phyloP scores from a whole-genome alignment of 2,329 filamentous ascomycete species.

The Fusarium neocosmosporiellum region DNA sequence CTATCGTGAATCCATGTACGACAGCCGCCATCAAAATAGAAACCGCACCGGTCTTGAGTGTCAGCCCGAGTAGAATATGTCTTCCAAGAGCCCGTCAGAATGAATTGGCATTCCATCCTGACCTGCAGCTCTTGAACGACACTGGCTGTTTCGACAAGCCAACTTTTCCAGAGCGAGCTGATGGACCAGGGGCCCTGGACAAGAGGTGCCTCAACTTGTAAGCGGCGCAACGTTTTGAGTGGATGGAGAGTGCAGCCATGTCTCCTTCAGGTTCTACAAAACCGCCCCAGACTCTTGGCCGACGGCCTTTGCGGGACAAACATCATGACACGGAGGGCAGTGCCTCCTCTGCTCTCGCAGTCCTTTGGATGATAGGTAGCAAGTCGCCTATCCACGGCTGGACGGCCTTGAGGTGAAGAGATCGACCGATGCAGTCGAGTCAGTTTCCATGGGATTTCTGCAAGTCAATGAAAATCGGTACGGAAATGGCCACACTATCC shows the following conservation, averaged over 20 bases:
- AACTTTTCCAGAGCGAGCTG: neutral
- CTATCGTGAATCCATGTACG: constrained; percentile 3
- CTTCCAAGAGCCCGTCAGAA: neutral
- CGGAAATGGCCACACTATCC: constrained; percentile 6
- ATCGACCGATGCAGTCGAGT: constrained; percentile 8
- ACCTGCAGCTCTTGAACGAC: constrained; percentile 3
- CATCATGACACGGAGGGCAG: constrained; percentile 30
- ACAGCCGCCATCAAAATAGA: constrained; percentile 14
- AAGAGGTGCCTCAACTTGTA: constrained; percentile 10
- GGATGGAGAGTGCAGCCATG: constrained; percentile 33
- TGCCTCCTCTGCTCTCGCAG: constrained; percentile 17
- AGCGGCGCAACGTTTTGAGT: constrained; percentile 22
- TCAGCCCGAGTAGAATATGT: neutral
- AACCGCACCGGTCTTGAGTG: neutral
- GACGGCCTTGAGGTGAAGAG: constrained; percentile 5
- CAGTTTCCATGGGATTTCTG: constrained; percentile 8
- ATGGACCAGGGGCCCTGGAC: constrained; percentile 1
- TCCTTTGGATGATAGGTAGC: constrained; percentile 1
- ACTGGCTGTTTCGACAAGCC: constrained; percentile 1
- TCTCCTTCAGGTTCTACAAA: constrained; percentile 25
- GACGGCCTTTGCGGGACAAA: constrained; percentile 24
- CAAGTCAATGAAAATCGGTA: constrained; percentile 14
- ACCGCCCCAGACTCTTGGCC: constrained; percentile 31
- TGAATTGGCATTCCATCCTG: constrained; percentile 8
- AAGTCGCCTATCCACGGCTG: constrained; percentile 6